These are phyloP conservation scores for Sporothrix dimorphospora DNA, from an alignment of 2,329 filamentous ascomycete species.

Conservation along the genomic window DNA sequence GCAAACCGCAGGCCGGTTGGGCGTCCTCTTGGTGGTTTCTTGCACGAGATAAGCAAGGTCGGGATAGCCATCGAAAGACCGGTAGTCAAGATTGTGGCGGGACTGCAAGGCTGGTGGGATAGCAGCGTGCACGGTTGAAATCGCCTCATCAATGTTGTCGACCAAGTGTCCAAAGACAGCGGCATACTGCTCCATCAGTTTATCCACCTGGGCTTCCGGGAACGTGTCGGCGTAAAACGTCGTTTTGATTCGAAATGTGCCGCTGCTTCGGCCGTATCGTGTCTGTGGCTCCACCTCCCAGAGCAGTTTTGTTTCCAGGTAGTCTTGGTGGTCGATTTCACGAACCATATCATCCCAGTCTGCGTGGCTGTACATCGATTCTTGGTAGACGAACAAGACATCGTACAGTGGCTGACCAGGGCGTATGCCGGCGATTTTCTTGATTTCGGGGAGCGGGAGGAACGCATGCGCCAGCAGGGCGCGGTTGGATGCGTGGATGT, in stretches of 20 bases:
- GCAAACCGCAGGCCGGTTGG: constrained; percentile 63
- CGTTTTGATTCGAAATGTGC: constrained; percentile 47
- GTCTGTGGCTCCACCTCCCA: constrained; percentile 73
- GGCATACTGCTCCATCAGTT: constrained; percentile 66
- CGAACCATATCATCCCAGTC: constrained; percentile 45
- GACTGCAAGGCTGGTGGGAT: constrained; percentile 49
- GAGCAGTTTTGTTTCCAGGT: constrained; percentile 74
- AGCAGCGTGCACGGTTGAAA: constrained; percentile 36
- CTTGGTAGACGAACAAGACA: constrained; percentile 81
- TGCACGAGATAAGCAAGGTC: constrained; percentile 61
- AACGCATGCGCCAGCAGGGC: constrained; percentile 65
- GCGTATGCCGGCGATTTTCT: constrained; percentile 58
- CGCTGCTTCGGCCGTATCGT: constrained; percentile 27
- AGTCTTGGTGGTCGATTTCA: constrained; percentile 66
- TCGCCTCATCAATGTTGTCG: constrained; percentile 36
- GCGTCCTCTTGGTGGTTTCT: constrained; percentile 49
- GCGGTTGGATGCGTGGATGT: constrained; percentile 67
- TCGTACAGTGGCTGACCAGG: constrained; percentile 70
- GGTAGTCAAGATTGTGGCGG: constrained; percentile 49
- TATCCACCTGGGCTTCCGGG: constrained; percentile 55
- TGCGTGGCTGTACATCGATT: constrained; percentile 58
- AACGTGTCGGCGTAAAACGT: constrained; percentile 56
- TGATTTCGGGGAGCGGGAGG: constrained; percentile 71
- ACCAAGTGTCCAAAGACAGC: constrained; percentile 45
- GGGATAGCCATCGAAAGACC: constrained; percentile 41